Conservation (phyloP, 1,284 basidiomycete species). For the Ustilago crameri region DNA sequence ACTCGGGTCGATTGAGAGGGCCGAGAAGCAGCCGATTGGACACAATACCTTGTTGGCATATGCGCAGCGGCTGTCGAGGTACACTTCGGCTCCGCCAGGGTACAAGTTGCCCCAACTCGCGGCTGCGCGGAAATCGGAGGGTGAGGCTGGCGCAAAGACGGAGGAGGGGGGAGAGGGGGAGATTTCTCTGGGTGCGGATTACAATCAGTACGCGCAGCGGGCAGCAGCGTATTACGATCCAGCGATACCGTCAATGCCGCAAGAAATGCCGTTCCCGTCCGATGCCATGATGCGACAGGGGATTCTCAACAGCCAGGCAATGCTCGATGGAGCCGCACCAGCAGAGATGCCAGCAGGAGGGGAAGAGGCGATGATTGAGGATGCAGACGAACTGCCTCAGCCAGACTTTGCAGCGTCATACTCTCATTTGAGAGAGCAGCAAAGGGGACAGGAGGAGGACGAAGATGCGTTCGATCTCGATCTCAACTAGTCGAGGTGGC, state of each 20-base stretch:
- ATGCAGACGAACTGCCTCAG: constrained; percentile 17
- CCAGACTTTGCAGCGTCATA: constrained; percentile 32
- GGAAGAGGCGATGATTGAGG: constrained; percentile 16
- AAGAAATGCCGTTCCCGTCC: constrained; percentile 59
- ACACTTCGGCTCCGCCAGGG: constrained; percentile 56
- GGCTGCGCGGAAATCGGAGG: background rate
- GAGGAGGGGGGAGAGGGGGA: constrained; percentile 8
- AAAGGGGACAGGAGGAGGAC: constrained; percentile 42
- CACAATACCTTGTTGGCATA: constrained; percentile 43
- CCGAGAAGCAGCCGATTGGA: constrained; percentile 39
- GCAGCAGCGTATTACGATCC: constrained; percentile 60
- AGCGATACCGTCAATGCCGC: constrained; percentile 56
- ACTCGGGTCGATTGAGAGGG: constrained; percentile 31
- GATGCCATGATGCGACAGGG: constrained; percentile 61
- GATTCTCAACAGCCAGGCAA: constrained; percentile 50
- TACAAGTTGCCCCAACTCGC: constrained; percentile 43
- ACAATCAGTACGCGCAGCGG: constrained; percentile 51
- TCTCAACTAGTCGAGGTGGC: constrained; percentile 39
- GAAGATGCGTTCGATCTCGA: constrained; percentile 62
- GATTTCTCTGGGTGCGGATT: constrained; percentile 43
- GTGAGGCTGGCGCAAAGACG: constrained; percentile 1
- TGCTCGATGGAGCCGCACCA: constrained; percentile 37
- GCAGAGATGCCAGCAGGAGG: constrained; percentile 23
- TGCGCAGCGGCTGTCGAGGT: constrained; percentile 52
- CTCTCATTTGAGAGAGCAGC: constrained; percentile 32